phyloP scores from a whole-genome alignment of 305 asterid species.

The Ajuga reptans region DNA sequence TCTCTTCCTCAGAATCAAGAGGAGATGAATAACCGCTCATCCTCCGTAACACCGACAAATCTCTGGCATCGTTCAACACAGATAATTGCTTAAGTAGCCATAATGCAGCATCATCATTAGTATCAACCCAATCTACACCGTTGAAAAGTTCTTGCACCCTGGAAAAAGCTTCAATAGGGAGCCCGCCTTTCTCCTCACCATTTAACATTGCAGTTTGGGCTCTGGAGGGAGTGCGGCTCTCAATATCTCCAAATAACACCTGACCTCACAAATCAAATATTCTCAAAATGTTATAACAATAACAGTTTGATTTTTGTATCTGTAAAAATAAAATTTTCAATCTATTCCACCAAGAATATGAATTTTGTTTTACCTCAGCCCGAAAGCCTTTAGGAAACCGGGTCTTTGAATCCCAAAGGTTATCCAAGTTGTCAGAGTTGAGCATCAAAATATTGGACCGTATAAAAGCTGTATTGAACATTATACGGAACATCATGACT shows the following conservation, averaged over 20 bases:
- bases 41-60: conserved; percentile 62
- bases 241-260: conserved; percentile 94
- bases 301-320: conserved; percentile 8
- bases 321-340: conserved; percentile 3
- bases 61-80: conserved; percentile 71
- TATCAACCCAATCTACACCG: conserved; percentile 85
- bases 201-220: conserved; percentile 64
- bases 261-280: conserved; percentile 28
- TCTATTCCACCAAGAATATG: not conserved
- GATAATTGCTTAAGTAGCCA: conserved; percentile 90
- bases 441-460: conserved; percentile 92
- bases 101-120: conserved; percentile 75
- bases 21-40: conserved; percentile 79
- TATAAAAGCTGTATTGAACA: conserved; percentile 91
- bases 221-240: conserved; percentile 59
- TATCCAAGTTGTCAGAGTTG: conserved; percentile 87
- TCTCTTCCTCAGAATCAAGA: conserved; percentile 92
- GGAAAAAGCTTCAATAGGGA: conserved; percentile 91
- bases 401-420: conserved; percentile 85
- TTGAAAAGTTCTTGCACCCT: conserved; percentile 85
- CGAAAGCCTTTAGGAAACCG: conserved; percentile 88
- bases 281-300: conserved; percentile 12
- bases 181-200: conserved; percentile 84
- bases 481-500: conserved; percentile 93
- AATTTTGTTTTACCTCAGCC: conserved; percentile 62